Evolutionary conservation across 2,329 filamentous ascomycete genomes (phyloP), one percentile per base, ranked within the genome.

Genomic region (Ascochyta fabae): DNA sequence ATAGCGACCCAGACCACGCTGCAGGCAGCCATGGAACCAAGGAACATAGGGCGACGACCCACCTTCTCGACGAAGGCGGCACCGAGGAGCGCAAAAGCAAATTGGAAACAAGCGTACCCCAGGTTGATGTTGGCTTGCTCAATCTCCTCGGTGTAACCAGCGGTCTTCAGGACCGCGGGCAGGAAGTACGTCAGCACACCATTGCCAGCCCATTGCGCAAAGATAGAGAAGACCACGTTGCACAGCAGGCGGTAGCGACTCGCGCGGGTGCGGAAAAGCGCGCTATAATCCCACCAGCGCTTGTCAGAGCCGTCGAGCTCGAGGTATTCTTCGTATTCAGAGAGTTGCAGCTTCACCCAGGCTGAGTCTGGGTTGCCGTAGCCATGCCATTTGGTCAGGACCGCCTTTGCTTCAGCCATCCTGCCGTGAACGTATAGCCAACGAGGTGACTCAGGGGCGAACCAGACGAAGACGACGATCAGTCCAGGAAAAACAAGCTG

Each of bases 321-420:
- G 39, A 72, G 68, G 33, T 72, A 68, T 16, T 70, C 68, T 24
- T 56, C 64, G 36, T 77, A 77, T 43, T 78, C 74, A 27, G 69
- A 64, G 34, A 77, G 58, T 43, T 78, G 74, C 2, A 78, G 66
- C 23, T 70, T 64, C 2, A 73, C 70, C 24, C 72, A 66, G 51
- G 74, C 64, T 4, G 69, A 66, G 19, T 74, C 59, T 9, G 63
- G 45, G 49, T 75, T 66, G 2, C 79, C 80, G 52, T 84, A 79
- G 4, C 82, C 78, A 60, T 86, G 86, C 63, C 86, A 84, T 58
- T 82, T 83, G 6, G 83, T 80, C 45, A 89, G 77, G n/a, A 86
- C 79, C 2, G 78, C 73, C 38, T 82, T 77, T 0, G 84, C 85
- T 64, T 87, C 81, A 23, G 86, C 83, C 8, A 79, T 73, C 13